Base-by-base conservation (phyloP, 1,139 yeast species). In the Debaryomyces fabryi region DNA sequence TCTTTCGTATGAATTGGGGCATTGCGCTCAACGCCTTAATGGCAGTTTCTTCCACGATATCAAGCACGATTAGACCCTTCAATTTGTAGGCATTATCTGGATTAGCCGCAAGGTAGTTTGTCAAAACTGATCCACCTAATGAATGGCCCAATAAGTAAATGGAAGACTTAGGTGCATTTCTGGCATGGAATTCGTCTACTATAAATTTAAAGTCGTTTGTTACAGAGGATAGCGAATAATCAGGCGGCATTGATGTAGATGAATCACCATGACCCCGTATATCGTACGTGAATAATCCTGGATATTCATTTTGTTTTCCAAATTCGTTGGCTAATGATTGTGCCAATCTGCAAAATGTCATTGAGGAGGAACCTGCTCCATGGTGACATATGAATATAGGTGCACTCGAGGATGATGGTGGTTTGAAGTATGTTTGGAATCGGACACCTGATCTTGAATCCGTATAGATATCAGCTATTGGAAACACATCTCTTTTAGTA, bases 11-110 rank as follows among this genome's bases (percentile, higher is more conserved):
- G 53, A 88, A 88, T 20, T 65, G 60, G 3, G 83, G 80, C 90
- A 93, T 92, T 3, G 82, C 74, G 4, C 66, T 60, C 6, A 93
- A 69, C 0, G 97, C 83, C 32, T 79, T 78, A 1, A 87, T 74
- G 0, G 98, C 98, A 0, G 93, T 86, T 52, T 92, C 98, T 62
- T 93, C 99, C 3, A 93, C 97, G 2, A 95, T 95, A 65, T 93
- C 99, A 21, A 93, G 68, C 72, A 92, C 82, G 0, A 82, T 79
- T 5, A 93, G 67, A 0, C 98, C 99, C 39, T 75, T 72, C 2
- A 83, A 59, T 47, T 69, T 55, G 48, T 59, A 51, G 6, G 47
- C 42, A 16, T 55, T 45, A 6, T 50, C 48, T 32, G 63, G 52
- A 58, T 54, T 18, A 1, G 20, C 45, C 23, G 42, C 52, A 44